These are phyloP conservation scores for Heliamphora pulchella DNA, from an alignment of 179 eudicot genomes.

Conservation along the genomic window DNA sequence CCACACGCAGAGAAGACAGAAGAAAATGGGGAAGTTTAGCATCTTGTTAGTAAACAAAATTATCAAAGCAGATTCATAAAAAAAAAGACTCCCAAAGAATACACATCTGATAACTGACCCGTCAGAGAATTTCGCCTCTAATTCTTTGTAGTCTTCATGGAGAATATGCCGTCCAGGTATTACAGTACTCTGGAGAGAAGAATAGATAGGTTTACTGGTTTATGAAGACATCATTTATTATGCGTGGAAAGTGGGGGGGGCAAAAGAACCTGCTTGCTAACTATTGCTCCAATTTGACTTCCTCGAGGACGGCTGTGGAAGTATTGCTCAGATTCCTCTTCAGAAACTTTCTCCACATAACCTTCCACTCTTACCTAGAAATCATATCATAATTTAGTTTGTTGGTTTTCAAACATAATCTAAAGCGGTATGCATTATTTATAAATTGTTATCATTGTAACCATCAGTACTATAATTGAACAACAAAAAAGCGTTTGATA, in stretches of 20 bases:
- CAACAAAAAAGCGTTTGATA: neutral
- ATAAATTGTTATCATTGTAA: neutral
- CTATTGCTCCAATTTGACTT: conserved; percentile 96
- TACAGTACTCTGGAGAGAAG: conserved; percentile 56
- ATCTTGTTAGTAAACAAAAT: no score
- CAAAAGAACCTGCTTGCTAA: conserved; percentile 73
- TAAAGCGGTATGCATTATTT: neutral
- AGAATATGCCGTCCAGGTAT: conserved; percentile 71
- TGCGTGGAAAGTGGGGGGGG: neutral
- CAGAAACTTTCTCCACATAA: conserved; percentile 72
- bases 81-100: neutral
- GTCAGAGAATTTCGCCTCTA: conserved; percentile 63
- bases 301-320: conserved; percentile 96
- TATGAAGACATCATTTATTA: neutral
- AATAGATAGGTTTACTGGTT: conserved; percentile 13
- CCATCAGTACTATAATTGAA: neutral
- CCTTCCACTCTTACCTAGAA: conserved; percentile 92
- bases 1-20: neutral
- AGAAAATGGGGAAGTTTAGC: no score
- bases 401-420: neutral
- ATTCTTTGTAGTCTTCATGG: conserved; percentile 56
- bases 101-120: conserved; percentile 44
- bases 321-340: conserved; percentile 81
- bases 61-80: neutral
- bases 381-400: conserved; percentile 7